Percentiles rank a stretch among this genome's conserved stretches.
Conservation (phyloP, 345 rosid genomes). For the Abelmoschus esculentus region DNA sequence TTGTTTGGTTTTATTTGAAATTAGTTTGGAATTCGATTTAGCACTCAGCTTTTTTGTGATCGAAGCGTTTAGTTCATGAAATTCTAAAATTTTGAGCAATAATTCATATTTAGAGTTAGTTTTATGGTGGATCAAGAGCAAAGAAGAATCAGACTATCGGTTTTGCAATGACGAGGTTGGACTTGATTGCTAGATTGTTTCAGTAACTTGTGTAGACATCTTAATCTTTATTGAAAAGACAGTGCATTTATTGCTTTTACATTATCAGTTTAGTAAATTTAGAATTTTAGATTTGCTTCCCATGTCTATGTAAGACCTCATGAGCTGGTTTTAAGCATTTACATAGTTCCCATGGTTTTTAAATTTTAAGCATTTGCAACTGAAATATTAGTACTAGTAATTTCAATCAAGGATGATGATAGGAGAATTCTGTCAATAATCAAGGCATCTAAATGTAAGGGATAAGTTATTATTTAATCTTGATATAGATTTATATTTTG, state of each 20-base stretch:
- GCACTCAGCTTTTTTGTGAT: background rate
- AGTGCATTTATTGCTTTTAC: constrained; percentile 8
- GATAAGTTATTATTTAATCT: background rate
- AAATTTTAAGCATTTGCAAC: constrained; percentile 19
- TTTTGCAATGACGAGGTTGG: background rate
- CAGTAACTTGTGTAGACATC: background rate
- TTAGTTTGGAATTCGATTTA: background rate
- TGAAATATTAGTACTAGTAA: constrained; percentile 9
- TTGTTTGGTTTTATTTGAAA: background rate
- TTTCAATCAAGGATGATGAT: background rate
- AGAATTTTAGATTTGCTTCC: background rate
- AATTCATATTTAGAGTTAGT: background rate
- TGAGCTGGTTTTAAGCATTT: background rate
- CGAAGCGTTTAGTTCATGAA: background rate
- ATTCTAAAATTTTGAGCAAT: background rate
- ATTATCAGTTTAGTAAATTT: background rate
- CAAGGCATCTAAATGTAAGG: background rate
- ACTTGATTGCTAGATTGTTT: constrained; percentile 12
- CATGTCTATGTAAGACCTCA: background rate
- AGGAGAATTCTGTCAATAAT: background rate
- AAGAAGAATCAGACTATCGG: background rate
- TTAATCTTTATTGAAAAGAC: background rate
- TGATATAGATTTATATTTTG: background rate
- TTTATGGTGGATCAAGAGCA: background rate
- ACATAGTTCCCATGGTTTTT: too few species aligned